Percentiles rank a stretch among this genome's conserved stretches.
These are phyloP conservation scores for Cercospora brassicicola DNA, from an alignment of 2,329 filamentous ascomycete genomes.

Conservation along the genomic window DNA sequence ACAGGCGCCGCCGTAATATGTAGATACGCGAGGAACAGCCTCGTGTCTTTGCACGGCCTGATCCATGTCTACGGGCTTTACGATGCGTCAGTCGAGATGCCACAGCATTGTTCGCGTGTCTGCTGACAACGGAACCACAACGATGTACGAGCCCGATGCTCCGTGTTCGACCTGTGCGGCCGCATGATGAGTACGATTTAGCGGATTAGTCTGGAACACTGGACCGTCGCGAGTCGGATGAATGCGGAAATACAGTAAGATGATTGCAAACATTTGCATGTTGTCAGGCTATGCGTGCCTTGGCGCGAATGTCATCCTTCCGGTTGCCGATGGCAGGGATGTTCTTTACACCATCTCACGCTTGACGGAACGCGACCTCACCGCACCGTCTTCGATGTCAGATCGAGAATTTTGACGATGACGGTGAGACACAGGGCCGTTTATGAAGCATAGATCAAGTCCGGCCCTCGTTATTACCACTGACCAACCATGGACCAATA, in stretches of 20 bases:
- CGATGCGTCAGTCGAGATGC: background rate
- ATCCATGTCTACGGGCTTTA: constrained; percentile 7
- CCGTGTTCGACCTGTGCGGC: constrained; percentile 1
- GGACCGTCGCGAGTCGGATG: constrained; percentile 5
- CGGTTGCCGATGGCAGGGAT: background rate
- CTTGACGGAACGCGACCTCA: background rate
- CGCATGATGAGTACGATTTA: background rate
- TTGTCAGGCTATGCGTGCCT: background rate
- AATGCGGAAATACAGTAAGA: constrained; percentile 1
- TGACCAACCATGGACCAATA: background rate
- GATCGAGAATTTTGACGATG: background rate
- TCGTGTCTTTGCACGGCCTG: background rate
- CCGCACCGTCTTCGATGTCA: background rate
- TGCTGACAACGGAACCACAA: background rate
- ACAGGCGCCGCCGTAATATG: constrained; percentile 1
- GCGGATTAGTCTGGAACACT: background rate
- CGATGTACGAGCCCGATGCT: background rate
- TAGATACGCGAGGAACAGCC: constrained; percentile 1
- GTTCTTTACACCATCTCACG: background rate
- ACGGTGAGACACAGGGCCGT: background rate
- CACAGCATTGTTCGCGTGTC: background rate
- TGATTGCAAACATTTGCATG: background rate
- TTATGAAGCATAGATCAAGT: background rate
- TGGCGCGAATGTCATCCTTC: background rate
- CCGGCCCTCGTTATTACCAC: background rate